Conservation (phyloP, 106 monocot genomes). For the Dendrobium chrysotoxum region DNA sequence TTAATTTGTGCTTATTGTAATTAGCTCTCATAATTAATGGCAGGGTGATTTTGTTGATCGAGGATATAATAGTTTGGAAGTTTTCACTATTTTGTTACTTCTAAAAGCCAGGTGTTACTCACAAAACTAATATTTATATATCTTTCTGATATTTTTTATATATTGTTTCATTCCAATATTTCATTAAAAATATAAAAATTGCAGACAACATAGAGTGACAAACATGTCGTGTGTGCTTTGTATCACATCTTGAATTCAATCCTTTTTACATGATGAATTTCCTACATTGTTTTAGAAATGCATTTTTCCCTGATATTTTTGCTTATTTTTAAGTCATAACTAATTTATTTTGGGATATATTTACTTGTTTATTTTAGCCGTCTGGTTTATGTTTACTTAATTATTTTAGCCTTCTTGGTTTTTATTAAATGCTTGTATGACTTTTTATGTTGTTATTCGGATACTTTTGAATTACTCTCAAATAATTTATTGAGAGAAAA, state of each 20-base stretch:
- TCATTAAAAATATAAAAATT: not conserved
- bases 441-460: no score
- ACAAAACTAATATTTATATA: not conserved
- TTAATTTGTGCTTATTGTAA: conserved; percentile 11
- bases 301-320: not conserved
- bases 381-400: no score
- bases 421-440: no score
- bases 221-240: not conserved
- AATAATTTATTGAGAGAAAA: no score
- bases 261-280: not conserved
- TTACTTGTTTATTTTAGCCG: no score
- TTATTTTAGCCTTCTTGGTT: no score
- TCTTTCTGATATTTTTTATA: not conserved
- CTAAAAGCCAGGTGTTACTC: conserved; percentile 64
- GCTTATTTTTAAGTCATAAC: not conserved
- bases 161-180: not conserved
- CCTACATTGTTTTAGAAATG: not conserved
- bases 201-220: not conserved
- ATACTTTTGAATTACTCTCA: no score
- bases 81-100: conserved; percentile 76
- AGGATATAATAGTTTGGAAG: conserved; percentile 78
- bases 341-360: no score
- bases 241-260: not conserved
- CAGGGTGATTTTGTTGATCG: conserved; percentile 87
- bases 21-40: conserved; percentile 1